phyloP scores from a whole-genome alignment of 2,329 filamentous ascomycete genomes.

The Colletotrichum plurivorum region DNA sequence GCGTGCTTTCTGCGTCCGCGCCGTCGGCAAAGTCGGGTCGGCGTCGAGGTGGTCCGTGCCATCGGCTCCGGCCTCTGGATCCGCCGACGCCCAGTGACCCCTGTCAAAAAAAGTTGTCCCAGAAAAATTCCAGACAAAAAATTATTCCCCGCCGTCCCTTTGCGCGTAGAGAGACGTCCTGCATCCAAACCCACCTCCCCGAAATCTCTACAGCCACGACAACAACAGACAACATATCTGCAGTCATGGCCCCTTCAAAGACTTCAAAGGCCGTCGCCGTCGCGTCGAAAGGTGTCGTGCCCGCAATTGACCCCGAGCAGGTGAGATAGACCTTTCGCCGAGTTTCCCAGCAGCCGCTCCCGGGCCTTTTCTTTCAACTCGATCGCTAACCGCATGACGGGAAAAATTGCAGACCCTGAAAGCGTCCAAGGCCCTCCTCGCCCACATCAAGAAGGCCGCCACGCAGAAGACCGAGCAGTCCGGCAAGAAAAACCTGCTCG shows the following conservation, averaged over 20 bases:
- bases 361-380: background rate
- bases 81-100: slow-evolving; percentile 36
- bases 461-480: slow-evolving; percentile 53
- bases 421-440: slow-evolving; percentile 73
- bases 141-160: slow-evolving; percentile 37
- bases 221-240: slow-evolving; percentile 18
- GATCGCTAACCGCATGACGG: slow-evolving; percentile 33
- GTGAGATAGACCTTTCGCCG: slow-evolving; percentile 44
- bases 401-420: slow-evolving; percentile 65
- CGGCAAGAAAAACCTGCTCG: slow-evolving; percentile 70
- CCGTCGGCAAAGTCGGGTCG: slow-evolving; percentile 5
- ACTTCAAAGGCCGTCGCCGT: slow-evolving; percentile 53
- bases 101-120: slow-evolving; percentile 15
- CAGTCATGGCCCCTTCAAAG: slow-evolving; percentile 59
- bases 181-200: slow-evolving; percentile 16
- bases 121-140: slow-evolving; percentile 17
- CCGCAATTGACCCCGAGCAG: slow-evolving; percentile 58
- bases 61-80: slow-evolving; percentile 38
- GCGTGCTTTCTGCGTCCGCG: background rate
- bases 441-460: slow-evolving; percentile 71
- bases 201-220: slow-evolving; percentile 1
- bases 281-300: slow-evolving; percentile 46
- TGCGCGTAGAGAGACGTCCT: slow-evolving; percentile 4
- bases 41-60: slow-evolving; percentile 21
- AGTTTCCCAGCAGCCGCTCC: background rate